Percentiles rank a stretch among this genome's conserved stretches.
Conservation (phyloP, 2,329 filamentous ascomycete genomes). For the Graphilbum ipis-grandicollis region DNA sequence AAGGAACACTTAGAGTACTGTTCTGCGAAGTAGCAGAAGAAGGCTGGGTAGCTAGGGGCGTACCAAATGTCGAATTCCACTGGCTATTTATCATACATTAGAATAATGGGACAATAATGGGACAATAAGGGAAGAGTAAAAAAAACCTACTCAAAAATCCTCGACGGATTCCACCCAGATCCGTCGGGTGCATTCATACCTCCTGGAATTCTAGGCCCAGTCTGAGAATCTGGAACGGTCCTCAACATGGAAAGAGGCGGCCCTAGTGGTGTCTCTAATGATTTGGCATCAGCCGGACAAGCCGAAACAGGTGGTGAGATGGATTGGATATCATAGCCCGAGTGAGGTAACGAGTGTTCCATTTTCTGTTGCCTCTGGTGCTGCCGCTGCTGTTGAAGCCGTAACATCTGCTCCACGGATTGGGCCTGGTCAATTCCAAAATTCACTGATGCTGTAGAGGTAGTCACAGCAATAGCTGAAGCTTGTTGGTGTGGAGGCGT, state of each 20-base stretch:
- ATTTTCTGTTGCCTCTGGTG: constrained; percentile 21
- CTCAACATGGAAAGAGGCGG: constrained; percentile 58
- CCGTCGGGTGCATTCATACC: constrained; percentile 44
- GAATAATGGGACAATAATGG: constrained; percentile 2
- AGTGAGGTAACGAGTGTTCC: constrained; percentile 31
- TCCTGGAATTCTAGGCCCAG: constrained; percentile 23
- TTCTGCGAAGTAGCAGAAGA: constrained; percentile 25
- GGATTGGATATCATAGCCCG: constrained; percentile 29
- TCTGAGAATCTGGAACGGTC: constrained; percentile 35
- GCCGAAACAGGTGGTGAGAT: constrained; percentile 68
- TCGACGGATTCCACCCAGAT: constrained; percentile 64
- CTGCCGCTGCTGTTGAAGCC: constrained; percentile 19
- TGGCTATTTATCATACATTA: constrained; percentile 37
- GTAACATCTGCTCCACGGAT: constrained; percentile 29
- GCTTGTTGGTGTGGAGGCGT: constrained; percentile 5
- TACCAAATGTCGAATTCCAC: constrained; percentile 91
- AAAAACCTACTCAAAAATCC: constrained; percentile 70
- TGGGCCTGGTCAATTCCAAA: constrained; percentile 30
- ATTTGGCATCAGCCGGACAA: constrained; percentile 52
- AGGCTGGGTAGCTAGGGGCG: constrained; percentile 33
- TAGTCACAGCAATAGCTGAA: constrained; percentile 1
- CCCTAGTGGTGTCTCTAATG: constrained; percentile 18
- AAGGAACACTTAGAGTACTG: constrained; percentile 33
- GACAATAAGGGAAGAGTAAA: neutral
- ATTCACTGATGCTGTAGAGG: constrained; percentile 24